Base-by-base conservation (phyloP, 306 rosid genomes). In the Lotus japonicus region DNA sequence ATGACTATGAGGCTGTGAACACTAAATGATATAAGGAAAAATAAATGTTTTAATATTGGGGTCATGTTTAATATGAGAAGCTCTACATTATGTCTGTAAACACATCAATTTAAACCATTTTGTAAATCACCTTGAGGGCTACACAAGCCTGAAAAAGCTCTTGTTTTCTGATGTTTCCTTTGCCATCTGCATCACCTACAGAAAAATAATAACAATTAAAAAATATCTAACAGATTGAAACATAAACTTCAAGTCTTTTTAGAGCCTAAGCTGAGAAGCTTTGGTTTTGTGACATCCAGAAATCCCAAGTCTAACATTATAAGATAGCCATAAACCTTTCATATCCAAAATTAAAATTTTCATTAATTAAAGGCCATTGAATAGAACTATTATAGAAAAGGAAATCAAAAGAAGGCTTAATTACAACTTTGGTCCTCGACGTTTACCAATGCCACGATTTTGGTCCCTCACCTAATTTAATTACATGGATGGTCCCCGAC, bases 131-230 rank as follows among this genome's bases (percentile, higher is more conserved):
- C 97, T 88, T 86, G 72, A 88, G 98, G 52, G 82, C 63, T 63
- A 82, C 83, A 84, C 90, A 90, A 65, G 98, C 97, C 63, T 73
- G 87, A 85, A 64, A 84, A 41, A 94, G 84, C 73, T 92, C 97
- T 75, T 77, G 77, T 82, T 85, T 86, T 78, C 98, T 86, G 36
- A 81, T 64, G 57, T 67, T 69, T 73, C 98, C 97, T 78, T 80
- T 84, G 12, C 92, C 83, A 77, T 88, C 90, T 12, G 95, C 95
- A 82, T 88, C 82, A 52, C 98, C 97, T 94, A 63, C 38, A 81
- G 21, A 60, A 77, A 62, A 58, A 43, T 74, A 58, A 58, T 11
- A 17, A 56, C 62, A 77, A 9, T 12, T 5, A 36, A 9, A 49
- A 56, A n/a, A 15, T 15, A 54, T 19, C 11, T 28, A 56, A 50